Evolutionary conservation across 1,284 basidiomycete species (phyloP).

Genomic region (Veloporphyrellus conicus): DNA sequence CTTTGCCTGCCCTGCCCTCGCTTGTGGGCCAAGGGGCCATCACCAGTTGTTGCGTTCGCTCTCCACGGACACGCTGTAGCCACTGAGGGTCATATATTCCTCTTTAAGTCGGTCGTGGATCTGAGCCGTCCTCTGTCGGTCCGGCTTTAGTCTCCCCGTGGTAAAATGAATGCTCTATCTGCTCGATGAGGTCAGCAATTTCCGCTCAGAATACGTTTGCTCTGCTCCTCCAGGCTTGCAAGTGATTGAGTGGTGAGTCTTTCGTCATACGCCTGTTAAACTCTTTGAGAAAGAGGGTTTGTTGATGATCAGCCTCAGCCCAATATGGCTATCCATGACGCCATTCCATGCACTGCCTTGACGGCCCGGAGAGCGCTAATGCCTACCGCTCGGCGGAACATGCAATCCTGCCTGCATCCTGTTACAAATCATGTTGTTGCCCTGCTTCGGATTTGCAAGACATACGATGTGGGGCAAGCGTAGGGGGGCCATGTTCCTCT

Average conservation of each 20-base stretch:
- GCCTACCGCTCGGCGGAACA: constrained; percentile 29
- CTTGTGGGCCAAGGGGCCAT: constrained; percentile 30
- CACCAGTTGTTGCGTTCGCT: constrained; percentile 13
- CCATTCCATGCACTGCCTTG: constrained; percentile 22
- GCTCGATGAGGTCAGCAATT: constrained; percentile 25
- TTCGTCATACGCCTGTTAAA: constrained; percentile 26
- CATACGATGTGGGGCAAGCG: constrained; percentile 29
- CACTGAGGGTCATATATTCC: constrained; percentile 14
- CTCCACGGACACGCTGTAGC: constrained; percentile 28
- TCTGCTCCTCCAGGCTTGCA: constrained; percentile 8
- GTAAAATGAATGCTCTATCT: constrained; percentile 22
- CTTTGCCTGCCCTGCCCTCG: constrained; percentile 31
- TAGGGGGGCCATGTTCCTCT: constrained; percentile 31
- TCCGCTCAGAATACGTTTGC: constrained; percentile 18
- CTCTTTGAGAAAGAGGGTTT: constrained; percentile 33
- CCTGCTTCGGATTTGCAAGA: constrained; percentile 35
- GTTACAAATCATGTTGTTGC: constrained; percentile 31
- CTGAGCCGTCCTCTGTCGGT: constrained; percentile 11
- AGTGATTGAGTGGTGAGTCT: constrained; percentile 12
- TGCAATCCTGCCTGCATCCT: constrained; percentile 30
- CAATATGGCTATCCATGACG: constrained; percentile 24
- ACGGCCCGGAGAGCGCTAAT: constrained; percentile 27
- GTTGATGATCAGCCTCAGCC: constrained; percentile 28
- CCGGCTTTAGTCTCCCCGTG: constrained; percentile 6
- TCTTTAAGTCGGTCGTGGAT: constrained; percentile 13